Base-by-base conservation (phyloP, 2,329 filamentous ascomycete species). In the Macrophomina phaseolina region DNA sequence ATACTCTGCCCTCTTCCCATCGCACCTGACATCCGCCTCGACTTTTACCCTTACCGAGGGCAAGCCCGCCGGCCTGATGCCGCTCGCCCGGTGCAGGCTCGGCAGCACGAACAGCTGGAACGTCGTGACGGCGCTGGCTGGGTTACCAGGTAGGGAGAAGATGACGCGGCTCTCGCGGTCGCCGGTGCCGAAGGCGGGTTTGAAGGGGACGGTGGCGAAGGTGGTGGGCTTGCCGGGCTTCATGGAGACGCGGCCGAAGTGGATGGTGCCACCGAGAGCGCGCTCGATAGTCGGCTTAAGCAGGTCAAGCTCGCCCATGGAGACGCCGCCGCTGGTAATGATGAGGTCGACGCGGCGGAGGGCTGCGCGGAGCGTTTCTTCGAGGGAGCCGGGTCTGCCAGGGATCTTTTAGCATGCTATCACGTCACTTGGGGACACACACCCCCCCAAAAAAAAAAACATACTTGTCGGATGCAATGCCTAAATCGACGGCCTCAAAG, bases 171-270 rank as follows among this genome's bases (percentile, higher is more conserved):
- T 81, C 30, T 87, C 78, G 53, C 89, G 85, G 48, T 86, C 81
- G 23, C 89, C 87, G 14, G 72, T 68, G 14, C 72, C 71, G 9
- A 34, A 53, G 55, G 77, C 74, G 23, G 23, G 23, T 66, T 89
- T 89, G 74, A 86, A 82, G 0, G 92, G 89, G 0, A 98, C 86
- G 0, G 93, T 97, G 2, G 95, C 95, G 77, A 99, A 99, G 0
- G 95, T 99, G 0, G 94, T 97, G 2, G 95, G 95, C 79, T 98
- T 99, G 4, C 95, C 95, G 0, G 95, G 95, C 82, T 99, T 99
- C 95, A 99, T 98, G 65, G 90, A 87, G 2, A 99, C 95, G 3
- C 95, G 90, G 30, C 95, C 95, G 73, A 99, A 99, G 79, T 97
- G 95, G 71, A 99, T 97, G 0, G 90, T 95, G 7, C 95, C 95